Base-by-base conservation (phyloP, 371 early-diverging fungal genomes). In the Mycotypha africana region DNA sequence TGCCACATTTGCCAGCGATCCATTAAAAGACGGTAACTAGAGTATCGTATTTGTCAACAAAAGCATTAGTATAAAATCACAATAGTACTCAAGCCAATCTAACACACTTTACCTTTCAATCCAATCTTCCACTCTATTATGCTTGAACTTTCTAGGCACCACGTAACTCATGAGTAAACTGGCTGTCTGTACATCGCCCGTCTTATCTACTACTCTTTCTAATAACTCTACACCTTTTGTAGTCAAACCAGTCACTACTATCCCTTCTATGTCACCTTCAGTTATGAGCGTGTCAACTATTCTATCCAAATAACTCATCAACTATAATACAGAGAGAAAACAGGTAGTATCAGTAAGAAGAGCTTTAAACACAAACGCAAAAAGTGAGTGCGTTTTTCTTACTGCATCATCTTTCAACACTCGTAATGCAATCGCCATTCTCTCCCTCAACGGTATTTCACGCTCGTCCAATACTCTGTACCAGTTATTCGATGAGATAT, bases 151-250 rank as follows among this genome's bases (percentile, higher is more conserved):
- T 7, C 72, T 67, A 4, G 82, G 81, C 5, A 80, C 73, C 23
- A 75, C 78, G 43, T 75, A 80, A 14, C 79, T 74, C 41, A 86
- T 63, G 1, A 87, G 67, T 21, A 95, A 52, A 31, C 85, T 76
- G 0, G 87, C 93, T 1, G 93, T 92, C 59, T 97, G 97, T 21
- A 93, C 80, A 60, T 97, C 97, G 0, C 89, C 91, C 5, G 91
- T 90, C 28, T 65, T 62, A 67, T 97, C 86, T 5, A 95, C 75
- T 48, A 87, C 92, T 41, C 70, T 67, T 42, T 85, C 81, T 44
- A 95, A 64, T 36, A 95, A 57, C 34, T 82, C 79, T 10, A 82
- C 65, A 3, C 82, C 85, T 22, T 65, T 62, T 24, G 51, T 52
- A 9, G 82, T 77, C 11, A 88, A 58, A 12, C 93, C 93, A 4